phyloP scores from a whole-genome alignment of 345 rosid genomes.

The Eutrema japonicum region DNA sequence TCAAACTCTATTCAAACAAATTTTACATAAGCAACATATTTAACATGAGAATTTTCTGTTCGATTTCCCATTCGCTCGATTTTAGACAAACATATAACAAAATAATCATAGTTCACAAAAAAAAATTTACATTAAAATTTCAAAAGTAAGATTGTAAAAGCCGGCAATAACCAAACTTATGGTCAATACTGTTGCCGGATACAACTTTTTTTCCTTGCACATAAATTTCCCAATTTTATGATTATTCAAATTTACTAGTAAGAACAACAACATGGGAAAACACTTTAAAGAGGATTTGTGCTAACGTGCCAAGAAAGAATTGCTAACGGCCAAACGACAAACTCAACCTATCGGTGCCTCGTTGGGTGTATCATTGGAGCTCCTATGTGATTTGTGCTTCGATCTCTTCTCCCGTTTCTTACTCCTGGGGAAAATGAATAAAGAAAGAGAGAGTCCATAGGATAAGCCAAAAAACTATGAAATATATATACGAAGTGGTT shows the following conservation, averaged over 20 bases:
- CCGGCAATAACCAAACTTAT: background rate
- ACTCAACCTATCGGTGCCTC: conserved; percentile 29
- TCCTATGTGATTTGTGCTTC: conserved; percentile 75
- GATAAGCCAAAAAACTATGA: conserved; percentile 1
- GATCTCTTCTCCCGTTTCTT: conserved; percentile 94
- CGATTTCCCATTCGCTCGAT: too few species aligned
- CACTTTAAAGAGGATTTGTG: background rate
- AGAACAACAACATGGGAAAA: conserved; percentile 1
- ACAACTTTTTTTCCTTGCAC: background rate
- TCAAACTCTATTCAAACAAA: too few species aligned
- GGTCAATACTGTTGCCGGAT: background rate
- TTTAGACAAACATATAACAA: too few species aligned
- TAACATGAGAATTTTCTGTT: too few species aligned
- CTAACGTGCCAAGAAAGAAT: conserved; percentile 16
- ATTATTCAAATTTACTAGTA: background rate
- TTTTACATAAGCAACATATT: too few species aligned
- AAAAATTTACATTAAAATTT: too few species aligned
- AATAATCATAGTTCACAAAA: too few species aligned
- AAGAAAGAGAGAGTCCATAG: background rate
- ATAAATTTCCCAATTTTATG: background rate
- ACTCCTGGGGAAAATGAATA: conserved; percentile 38
- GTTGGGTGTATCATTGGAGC: conserved; percentile 52
- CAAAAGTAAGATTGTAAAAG: too few species aligned
- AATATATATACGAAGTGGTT: background rate
- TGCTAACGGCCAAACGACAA: conserved; percentile 15